phyloP scores from a whole-genome alignment of 192 early-diverging fungal genomes.

The Entomortierella chlamydospora region DNA sequence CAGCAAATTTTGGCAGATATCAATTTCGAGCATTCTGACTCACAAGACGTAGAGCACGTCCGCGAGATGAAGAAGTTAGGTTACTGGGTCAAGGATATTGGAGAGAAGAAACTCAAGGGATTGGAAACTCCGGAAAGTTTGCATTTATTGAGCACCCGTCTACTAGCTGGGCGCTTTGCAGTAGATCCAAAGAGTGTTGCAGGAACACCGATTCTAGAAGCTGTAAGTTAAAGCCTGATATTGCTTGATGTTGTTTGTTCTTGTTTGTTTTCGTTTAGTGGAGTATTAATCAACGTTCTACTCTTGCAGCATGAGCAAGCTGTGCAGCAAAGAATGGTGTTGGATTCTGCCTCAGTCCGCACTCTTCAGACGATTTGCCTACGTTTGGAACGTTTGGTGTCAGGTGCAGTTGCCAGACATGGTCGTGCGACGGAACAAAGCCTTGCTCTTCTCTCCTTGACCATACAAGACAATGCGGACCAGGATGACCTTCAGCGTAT shows the following conservation, averaged over 20 bases:
- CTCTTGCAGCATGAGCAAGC: constrained; percentile 6
- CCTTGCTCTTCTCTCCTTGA: constrained; percentile 40
- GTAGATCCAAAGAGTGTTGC: constrained; percentile 20
- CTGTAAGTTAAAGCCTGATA: constrained; percentile 14
- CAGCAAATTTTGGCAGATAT: constrained; percentile 30
- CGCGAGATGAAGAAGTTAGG: constrained; percentile 71
- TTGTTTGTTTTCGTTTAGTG: neutral
- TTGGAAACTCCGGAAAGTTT: constrained; percentile 89
- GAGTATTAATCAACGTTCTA: neutral
- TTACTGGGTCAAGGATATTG: constrained; percentile 77
- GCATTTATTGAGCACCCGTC: constrained; percentile 63
- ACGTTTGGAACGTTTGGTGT: constrained; percentile 67
- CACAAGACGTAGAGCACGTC: constrained; percentile 31
- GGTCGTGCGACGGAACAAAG: constrained; percentile 49
- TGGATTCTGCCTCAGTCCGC: constrained; percentile 62
- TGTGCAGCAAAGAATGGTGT: constrained; percentile 11
- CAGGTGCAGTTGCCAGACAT: constrained; percentile 41
- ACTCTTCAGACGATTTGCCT: constrained; percentile 62
- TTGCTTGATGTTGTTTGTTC: neutral
- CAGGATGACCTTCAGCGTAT: constrained; percentile 64
- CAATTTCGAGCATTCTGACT: constrained; percentile 15
- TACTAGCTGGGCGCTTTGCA: constrained; percentile 21
- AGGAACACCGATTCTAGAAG: constrained; percentile 13
- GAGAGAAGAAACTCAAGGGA: constrained; percentile 88
- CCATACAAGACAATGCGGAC: constrained; percentile 59